These are phyloP conservation scores for Coemansia sp. DNA, from an alignment of 371 early-diverging fungal genomes.

Conservation along the genomic window DNA sequence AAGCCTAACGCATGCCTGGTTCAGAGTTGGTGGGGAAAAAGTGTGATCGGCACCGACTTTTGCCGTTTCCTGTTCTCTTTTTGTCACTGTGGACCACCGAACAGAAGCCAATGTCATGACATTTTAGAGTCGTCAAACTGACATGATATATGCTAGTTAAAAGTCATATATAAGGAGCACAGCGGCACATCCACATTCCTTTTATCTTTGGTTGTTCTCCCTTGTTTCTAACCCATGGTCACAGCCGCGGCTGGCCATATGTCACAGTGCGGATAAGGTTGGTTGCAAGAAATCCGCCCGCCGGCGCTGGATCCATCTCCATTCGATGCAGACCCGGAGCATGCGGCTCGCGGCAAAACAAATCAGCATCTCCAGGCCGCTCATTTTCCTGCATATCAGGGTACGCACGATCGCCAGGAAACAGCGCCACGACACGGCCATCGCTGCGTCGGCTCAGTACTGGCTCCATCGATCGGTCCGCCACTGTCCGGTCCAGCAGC, in stretches of 20 bases:
- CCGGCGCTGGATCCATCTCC: conserved; percentile 16
- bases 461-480: conserved; percentile 22
- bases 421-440: conserved; percentile 23
- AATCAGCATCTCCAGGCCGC: conserved; percentile 11
- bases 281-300: conserved; percentile 24
- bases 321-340: conserved; percentile 24
- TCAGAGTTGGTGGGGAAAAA: too few relatives aligned
- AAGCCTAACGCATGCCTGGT: too few relatives aligned
- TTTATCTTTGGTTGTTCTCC: too few relatives aligned
- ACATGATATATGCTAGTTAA: too few relatives aligned
- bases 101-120: too few relatives aligned
- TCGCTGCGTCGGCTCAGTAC: conserved; percentile 26
- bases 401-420: conserved; percentile 42
- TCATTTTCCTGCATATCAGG: not conserved
- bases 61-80: too few relatives aligned
- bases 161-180: too few relatives aligned
- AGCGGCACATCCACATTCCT: too few relatives aligned
- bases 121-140: too few relatives aligned
- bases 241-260: not conserved
- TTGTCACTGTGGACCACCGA: too few relatives aligned
- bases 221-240: not conserved
- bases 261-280: not conserved
- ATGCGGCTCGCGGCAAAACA: conserved; percentile 15
- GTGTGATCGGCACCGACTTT: too few relatives aligned
- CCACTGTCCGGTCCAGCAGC: not conserved